Evolutionary conservation across 2,329 filamentous ascomycete species (phyloP).

Genomic region (Dothideomycetes sp.): DNA sequence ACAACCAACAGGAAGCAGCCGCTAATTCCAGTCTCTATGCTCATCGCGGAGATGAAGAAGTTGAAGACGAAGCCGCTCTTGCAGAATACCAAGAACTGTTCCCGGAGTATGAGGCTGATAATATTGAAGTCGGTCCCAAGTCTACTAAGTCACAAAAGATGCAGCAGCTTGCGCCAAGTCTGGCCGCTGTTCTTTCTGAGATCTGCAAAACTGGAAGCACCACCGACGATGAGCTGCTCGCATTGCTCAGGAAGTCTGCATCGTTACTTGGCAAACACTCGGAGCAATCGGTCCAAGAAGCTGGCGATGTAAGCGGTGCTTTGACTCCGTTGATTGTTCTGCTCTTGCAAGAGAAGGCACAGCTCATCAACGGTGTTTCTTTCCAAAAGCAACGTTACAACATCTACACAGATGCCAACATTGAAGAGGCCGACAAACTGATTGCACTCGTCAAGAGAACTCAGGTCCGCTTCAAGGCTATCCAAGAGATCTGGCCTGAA

Average conservation of each 20-base stretch:
- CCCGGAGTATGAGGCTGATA: slow-evolving; percentile 59
- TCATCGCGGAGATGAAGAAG: slow-evolving; percentile 68
- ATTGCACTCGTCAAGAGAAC: slow-evolving; percentile 61
- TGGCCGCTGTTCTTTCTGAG: slow-evolving; percentile 19
- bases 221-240: slow-evolving; percentile 14
- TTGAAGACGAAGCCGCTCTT: slow-evolving; percentile 64
- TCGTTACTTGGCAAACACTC: slow-evolving; percentile 6
- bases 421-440: slow-evolving; percentile 65
- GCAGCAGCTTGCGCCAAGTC: slow-evolving; percentile 19
- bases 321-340: slow-evolving; percentile 19
- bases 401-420: slow-evolving; percentile 79
- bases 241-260: slow-evolving; percentile 16
- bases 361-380: slow-evolving; percentile 14
- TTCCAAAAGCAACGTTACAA: slow-evolving; percentile 49
- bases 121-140: background rate
- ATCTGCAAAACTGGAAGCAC: slow-evolving; percentile 13
- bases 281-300: background rate
- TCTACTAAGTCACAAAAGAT: slow-evolving; percentile 9
- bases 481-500: slow-evolving; percentile 56
- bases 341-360: slow-evolving; percentile 29
- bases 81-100: slow-evolving; percentile 74
- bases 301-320: background rate
- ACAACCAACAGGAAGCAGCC: slow-evolving; percentile 67
- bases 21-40: slow-evolving; percentile 70
- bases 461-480: slow-evolving; percentile 60